Conservation (phyloP, 805 yeast species). For the Metschnikowia henanensis region DNA sequence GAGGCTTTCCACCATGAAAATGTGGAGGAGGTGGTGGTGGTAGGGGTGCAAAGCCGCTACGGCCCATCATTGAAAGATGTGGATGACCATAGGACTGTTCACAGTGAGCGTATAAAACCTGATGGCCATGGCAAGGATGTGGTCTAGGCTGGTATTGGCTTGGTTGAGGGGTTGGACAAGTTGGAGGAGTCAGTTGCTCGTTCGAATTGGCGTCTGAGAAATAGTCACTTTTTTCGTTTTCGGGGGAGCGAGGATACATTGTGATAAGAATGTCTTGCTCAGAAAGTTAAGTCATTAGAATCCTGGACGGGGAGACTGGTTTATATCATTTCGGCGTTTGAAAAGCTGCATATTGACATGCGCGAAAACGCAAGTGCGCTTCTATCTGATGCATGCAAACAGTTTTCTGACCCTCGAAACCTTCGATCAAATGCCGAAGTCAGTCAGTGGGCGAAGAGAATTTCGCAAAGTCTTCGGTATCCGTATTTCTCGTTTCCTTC, state of each 20-base stretch:
- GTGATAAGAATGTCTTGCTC: neutral
- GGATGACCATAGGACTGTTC: neutral
- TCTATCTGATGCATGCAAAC: neutral
- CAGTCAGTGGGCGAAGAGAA: neutral
- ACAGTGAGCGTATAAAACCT: neutral
- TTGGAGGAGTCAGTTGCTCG: slow-evolving; percentile 3
- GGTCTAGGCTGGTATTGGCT: neutral
- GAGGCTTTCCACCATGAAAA: neutral
- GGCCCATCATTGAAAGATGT: neutral
- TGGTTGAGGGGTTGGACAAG: slow-evolving; percentile 5
- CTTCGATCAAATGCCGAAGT: slow-evolving; percentile 2
- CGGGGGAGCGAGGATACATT: slow-evolving; percentile 6
- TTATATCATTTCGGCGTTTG: slow-evolving; percentile 12
- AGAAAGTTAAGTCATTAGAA: neutral
- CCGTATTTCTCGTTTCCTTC: no score
- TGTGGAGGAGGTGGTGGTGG: slow-evolving; percentile 14
- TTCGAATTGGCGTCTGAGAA: slow-evolving; percentile 5
- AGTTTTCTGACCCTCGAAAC: neutral
- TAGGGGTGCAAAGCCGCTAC: neutral
- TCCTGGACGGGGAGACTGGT: neutral
- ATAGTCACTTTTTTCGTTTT: slow-evolving; percentile 5
- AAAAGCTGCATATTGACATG: slow-evolving; percentile 2
- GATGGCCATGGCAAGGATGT: neutral
- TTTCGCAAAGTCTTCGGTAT: no score
- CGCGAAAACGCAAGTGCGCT: slow-evolving; percentile 3